Conservation (phyloP, 1,284 basidiomycete genomes). For the Kwoniella shivajii region DNA sequence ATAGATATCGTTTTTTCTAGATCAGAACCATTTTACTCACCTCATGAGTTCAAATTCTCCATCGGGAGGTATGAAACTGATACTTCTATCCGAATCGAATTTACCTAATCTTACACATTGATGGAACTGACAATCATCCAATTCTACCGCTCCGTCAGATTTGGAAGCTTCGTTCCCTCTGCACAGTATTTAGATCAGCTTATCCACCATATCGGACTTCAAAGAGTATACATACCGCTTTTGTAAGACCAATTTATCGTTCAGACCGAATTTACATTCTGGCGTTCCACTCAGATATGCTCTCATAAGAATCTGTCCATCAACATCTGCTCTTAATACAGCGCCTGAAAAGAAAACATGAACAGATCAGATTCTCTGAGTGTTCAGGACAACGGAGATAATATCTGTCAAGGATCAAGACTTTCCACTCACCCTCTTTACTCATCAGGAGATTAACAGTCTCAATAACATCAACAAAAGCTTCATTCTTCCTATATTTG, state of each 20-base stretch:
- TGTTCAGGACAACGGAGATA: neutral
- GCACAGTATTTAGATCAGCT: neutral
- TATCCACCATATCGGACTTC: too few species aligned
- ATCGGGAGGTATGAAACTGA: conserved; percentile 96
- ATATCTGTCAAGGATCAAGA: neutral
- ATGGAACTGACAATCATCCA: conserved; percentile 98
- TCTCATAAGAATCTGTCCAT: conserved; percentile 97
- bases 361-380: neutral
- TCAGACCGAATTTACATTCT: conserved; percentile 94
- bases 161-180: conserved; percentile 61
- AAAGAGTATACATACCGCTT: conserved; percentile 66
- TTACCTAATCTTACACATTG: conserved; percentile 95
- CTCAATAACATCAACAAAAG: conserved; percentile 97
- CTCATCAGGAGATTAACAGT: conserved; percentile 96
- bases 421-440: conserved; percentile 70
- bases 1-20: too few species aligned
- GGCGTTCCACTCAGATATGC: conserved; percentile 95
- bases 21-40: conserved; percentile 58
- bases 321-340: conserved; percentile 92
- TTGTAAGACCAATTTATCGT: conserved; percentile 96
- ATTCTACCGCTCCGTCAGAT: conserved; percentile 78
- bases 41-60: conserved; percentile 99
- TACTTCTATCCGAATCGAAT: conserved; percentile 89
- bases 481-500: conserved; percentile 98
- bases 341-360: conserved; percentile 62